Conservation (phyloP, 768 basidiomycete genomes). For the Lactifluus echinatus region DNA sequence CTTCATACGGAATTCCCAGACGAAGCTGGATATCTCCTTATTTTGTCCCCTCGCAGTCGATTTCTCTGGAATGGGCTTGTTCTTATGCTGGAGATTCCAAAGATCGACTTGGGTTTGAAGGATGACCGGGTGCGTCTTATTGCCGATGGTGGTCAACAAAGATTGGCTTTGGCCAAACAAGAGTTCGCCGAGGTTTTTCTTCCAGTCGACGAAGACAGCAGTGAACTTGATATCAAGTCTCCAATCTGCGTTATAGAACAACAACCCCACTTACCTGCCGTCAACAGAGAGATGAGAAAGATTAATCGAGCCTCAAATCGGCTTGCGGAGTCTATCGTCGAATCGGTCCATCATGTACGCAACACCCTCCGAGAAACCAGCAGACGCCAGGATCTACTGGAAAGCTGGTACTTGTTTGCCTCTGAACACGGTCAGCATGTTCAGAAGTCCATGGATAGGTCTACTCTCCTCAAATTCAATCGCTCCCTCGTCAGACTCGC, state of each 20-base stretch:
- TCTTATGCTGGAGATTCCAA: slow-evolving; percentile 65
- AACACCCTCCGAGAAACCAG: slow-evolving; percentile 48
- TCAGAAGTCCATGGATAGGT: slow-evolving; percentile 77
- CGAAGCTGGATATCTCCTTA: slow-evolving; percentile 66
- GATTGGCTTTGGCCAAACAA: slow-evolving; percentile 69
- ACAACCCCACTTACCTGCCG: slow-evolving; percentile 83
- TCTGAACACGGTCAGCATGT: slow-evolving; percentile 92
- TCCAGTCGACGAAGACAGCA: slow-evolving; percentile 51
- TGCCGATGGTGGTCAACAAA: slow-evolving; percentile 78
- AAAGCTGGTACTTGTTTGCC: slow-evolving; percentile 95
- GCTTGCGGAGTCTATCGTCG: slow-evolving; percentile 86
- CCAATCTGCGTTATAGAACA: slow-evolving; percentile 46
- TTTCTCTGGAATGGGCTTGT: slow-evolving; percentile 93
- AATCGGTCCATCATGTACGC: slow-evolving; percentile 83
- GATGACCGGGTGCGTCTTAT: slow-evolving; percentile 88
- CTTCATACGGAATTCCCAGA: slow-evolving; percentile 47
- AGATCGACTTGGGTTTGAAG: slow-evolving; percentile 71
- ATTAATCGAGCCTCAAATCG: slow-evolving; percentile 85
- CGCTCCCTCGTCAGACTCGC: slow-evolving; percentile 80
- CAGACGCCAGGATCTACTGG: slow-evolving; percentile 76
- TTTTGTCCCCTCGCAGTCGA: slow-evolving; percentile 75
- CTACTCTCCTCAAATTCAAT: slow-evolving; percentile 65
- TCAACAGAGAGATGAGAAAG: slow-evolving; percentile 85
- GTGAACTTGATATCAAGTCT: slow-evolving; percentile 29
- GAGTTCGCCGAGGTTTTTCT: slow-evolving; percentile 60